These are phyloP conservation scores for Trypanosoma lewisi DNA, from an alignment of 208 protist genomes.

Conservation along the genomic window DNA sequence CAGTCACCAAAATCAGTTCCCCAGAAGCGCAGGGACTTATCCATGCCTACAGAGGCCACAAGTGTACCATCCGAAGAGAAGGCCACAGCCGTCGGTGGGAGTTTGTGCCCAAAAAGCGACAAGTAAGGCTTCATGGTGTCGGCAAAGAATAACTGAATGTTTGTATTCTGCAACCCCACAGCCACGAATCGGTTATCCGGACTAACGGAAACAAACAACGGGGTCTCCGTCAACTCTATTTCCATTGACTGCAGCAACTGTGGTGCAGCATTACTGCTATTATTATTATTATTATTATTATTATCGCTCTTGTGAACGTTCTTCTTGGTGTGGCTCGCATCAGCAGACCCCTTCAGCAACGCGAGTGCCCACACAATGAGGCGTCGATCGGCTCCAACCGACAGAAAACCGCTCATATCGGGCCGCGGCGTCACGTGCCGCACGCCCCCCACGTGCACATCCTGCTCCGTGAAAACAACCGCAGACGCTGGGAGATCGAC, in stretches of 20 bases:
- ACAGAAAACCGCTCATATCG: constrained; percentile 69
- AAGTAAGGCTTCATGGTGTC: constrained; percentile 98
- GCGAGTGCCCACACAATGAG: constrained; percentile 80
- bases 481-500: constrained; percentile 59
- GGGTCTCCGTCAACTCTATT: constrained; percentile 94
- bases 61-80: constrained; percentile 93
- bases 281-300: constrained; percentile 1
- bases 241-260: constrained; percentile 73
- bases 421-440: constrained; percentile 48
- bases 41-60: constrained; percentile 96
- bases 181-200: constrained; percentile 88
- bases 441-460: constrained; percentile 81
- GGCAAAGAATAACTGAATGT: constrained; percentile 97
- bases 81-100: constrained; percentile 93
- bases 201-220: constrained; percentile 84
- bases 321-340: not conserved
- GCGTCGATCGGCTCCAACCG: constrained; percentile 79
- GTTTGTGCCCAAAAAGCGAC: constrained; percentile 98
- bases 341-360: constrained; percentile 29
- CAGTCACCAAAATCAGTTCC: constrained; percentile 97
- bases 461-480: constrained; percentile 86
- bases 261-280: constrained; percentile 17
- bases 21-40: constrained; percentile 99
- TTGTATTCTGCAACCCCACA: constrained; percentile 96
- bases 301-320: not conserved